Percentiles rank a stretch among this genome's conserved stretches.
Conservation (phyloP, 306 rosid genomes). For the Datisca glomerata region DNA sequence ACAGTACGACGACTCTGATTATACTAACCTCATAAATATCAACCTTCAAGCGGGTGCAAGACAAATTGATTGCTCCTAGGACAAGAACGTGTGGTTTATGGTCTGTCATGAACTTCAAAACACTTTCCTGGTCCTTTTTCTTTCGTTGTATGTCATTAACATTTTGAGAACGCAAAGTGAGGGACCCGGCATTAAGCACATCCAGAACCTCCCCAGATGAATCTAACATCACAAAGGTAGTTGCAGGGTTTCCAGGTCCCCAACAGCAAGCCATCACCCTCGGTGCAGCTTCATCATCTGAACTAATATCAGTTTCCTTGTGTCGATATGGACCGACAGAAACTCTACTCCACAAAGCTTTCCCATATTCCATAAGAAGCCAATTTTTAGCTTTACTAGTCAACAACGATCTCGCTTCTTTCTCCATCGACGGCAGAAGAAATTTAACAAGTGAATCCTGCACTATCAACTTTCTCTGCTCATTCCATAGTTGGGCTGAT, state of each 20-base stretch:
- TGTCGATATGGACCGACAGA: conserved; percentile 88
- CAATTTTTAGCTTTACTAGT: conserved; percentile 65
- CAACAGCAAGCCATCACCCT: conserved; percentile 96
- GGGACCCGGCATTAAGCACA: conserved; percentile 72
- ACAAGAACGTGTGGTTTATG: conserved; percentile 93
- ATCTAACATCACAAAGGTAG: conserved; percentile 89
- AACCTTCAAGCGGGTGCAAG: conserved; percentile 85
- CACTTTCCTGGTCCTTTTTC: conserved; percentile 78
- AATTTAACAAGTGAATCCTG: conserved; percentile 71
- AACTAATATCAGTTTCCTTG: conserved; percentile 69
- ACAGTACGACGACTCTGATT: no score
- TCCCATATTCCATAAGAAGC: conserved; percentile 84
- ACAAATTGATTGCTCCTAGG: conserved; percentile 72
- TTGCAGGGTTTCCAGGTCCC: conserved; percentile 91
- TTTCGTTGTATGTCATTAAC: conserved; percentile 65
- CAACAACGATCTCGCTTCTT: conserved; percentile 77
- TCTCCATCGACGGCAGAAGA: conserved; percentile 92
- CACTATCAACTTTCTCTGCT: conserved; percentile 84
- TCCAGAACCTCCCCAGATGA: conserved; percentile 82
- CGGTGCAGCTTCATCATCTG: conserved; percentile 91
- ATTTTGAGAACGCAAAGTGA: conserved; percentile 62
- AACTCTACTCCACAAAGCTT: conserved; percentile 73
- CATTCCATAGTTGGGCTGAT: conserved; percentile 97
- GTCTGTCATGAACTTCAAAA: conserved; percentile 85
- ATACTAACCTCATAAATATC: conserved; percentile 82